phyloP scores from a whole-genome alignment of 495 filamentous ascomycete genomes.

The Penicillium subrubescens region DNA sequence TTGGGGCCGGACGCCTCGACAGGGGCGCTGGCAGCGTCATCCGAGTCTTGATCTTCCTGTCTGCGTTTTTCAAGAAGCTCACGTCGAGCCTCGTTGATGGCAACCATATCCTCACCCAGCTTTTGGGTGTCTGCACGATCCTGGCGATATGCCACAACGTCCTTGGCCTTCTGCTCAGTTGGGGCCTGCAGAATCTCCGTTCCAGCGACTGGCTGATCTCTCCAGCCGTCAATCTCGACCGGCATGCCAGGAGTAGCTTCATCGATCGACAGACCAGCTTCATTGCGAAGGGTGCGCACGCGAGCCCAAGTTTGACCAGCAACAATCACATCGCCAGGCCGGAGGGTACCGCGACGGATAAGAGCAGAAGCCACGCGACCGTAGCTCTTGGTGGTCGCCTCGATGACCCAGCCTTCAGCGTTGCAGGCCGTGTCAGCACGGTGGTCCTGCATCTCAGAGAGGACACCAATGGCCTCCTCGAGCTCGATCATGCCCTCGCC shows the following conservation, averaged over 20 bases:
- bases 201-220: constrained; percentile 85
- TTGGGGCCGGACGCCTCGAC: constrained; percentile 55
- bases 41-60: constrained; percentile 47
- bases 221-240: constrained; percentile 93
- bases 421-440: constrained; percentile 75
- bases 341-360: constrained; percentile 82
- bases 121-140: constrained; percentile 62
- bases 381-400: constrained; percentile 84
- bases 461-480: constrained; percentile 82
- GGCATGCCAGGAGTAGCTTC: constrained; percentile 87
- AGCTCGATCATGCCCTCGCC: constrained; percentile 89
- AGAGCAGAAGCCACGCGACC: constrained; percentile 89
- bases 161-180: constrained; percentile 76
- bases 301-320: constrained; percentile 85
- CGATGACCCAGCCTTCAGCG: constrained; percentile 92
- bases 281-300: constrained; percentile 79
- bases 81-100: constrained; percentile 72
- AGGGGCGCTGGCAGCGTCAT: constrained; percentile 23
- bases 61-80: constrained; percentile 60
- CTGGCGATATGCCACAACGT: constrained; percentile 74
- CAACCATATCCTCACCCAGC: constrained; percentile 69
- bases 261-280: constrained; percentile 71
- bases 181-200: constrained; percentile 82
- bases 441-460: constrained; percentile 88
- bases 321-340: constrained; percentile 79